Conservation (phyloP, 192 early-diverging fungal genomes). For the Entomortierella chlamydospora region DNA sequence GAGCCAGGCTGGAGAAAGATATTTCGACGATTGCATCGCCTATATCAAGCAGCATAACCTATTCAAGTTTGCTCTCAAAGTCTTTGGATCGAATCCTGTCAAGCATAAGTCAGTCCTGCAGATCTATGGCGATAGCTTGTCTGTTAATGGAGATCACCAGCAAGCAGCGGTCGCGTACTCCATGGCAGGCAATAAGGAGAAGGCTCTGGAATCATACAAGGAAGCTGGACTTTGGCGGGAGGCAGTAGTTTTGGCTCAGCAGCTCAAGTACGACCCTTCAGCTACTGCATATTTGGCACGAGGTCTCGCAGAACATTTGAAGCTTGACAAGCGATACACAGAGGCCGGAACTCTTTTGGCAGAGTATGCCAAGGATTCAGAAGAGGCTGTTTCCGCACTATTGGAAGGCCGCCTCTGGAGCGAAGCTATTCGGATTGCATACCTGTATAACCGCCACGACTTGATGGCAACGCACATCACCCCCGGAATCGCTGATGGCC, state of each 20-base stretch:
- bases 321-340: slow-evolving; percentile 36
- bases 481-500: slow-evolving; percentile 71
- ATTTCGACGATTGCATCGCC: slow-evolving; percentile 67
- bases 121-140: slow-evolving; percentile 75
- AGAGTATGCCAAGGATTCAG: slow-evolving; percentile 66
- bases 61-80: slow-evolving; percentile 67
- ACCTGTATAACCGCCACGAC: slow-evolving; percentile 69
- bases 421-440: slow-evolving; percentile 78
- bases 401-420: slow-evolving; percentile 80
- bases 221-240: slow-evolving; percentile 74
- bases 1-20: slow-evolving; percentile 60
- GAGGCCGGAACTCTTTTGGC: slow-evolving; percentile 81
- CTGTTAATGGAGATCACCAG: slow-evolving; percentile 62
- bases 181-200: slow-evolving; percentile 65
- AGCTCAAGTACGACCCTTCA: slow-evolving; percentile 58
- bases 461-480: slow-evolving; percentile 81
- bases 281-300: slow-evolving; percentile 64
- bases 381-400: slow-evolving; percentile 75
- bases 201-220: slow-evolving; percentile 70
- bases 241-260: slow-evolving; percentile 71
- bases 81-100: slow-evolving; percentile 61
- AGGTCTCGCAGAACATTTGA: slow-evolving; percentile 61
- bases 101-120: slow-evolving; percentile 59
- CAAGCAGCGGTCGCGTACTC: slow-evolving; percentile 74
- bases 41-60: slow-evolving; percentile 77